Evolutionary conservation across 2,329 filamentous ascomycete species (phyloP).

Genomic region (Trichophaea hybrida): DNA sequence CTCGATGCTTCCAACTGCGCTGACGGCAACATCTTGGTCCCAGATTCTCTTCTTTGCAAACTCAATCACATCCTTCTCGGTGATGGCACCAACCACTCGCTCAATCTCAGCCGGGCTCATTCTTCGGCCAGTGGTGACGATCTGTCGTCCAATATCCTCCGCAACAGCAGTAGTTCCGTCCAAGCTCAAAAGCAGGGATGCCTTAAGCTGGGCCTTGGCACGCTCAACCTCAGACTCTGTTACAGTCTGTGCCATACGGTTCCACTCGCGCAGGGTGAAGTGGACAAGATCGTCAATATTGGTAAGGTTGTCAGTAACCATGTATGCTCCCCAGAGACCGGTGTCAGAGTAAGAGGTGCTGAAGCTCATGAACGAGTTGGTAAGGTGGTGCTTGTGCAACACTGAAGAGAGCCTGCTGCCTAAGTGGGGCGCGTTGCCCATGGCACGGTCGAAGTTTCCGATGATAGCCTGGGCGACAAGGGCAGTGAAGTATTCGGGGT

Average conservation of each 20-base stretch:
- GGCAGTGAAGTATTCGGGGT: conserved; percentile 97
- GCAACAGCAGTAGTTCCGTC: conserved; percentile 95
- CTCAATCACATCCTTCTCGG: conserved; percentile 91
- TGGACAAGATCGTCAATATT: conserved; percentile 89
- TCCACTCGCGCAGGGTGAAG: conserved; percentile 97
- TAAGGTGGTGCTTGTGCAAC: conserved; percentile 84
- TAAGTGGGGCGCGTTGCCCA: conserved; percentile 93
- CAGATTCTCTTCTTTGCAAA: conserved; percentile 91
- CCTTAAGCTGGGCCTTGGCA: conserved; percentile 98
- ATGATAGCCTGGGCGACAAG: conserved; percentile 96
- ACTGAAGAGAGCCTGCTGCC: conserved; percentile 96
- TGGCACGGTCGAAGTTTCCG: conserved; percentile 98
- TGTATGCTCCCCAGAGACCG: conserved; percentile 99
- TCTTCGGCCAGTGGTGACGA: conserved; percentile 89
- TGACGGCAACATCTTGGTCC: conserved; percentile 93
- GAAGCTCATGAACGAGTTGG: conserved; percentile 99
- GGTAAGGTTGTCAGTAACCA: conserved; percentile 79
- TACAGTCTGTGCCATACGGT: conserved; percentile 79
- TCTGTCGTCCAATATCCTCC: conserved; percentile 96
- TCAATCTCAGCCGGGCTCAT: conserved; percentile 90
- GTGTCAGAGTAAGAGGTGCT: conserved; percentile 99
- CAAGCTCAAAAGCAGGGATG: conserved; percentile 88
- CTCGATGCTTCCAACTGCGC: conserved; percentile 85
- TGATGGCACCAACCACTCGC: conserved; percentile 73
- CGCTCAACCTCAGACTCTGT: conserved; percentile 85